A percentile compares a stretch with the other conserved stretches of the same genome.
These are phyloP conservation scores for Psilocybe azurescens DNA, from an alignment of 768 basidiomycete species.

Conservation along the genomic window DNA sequence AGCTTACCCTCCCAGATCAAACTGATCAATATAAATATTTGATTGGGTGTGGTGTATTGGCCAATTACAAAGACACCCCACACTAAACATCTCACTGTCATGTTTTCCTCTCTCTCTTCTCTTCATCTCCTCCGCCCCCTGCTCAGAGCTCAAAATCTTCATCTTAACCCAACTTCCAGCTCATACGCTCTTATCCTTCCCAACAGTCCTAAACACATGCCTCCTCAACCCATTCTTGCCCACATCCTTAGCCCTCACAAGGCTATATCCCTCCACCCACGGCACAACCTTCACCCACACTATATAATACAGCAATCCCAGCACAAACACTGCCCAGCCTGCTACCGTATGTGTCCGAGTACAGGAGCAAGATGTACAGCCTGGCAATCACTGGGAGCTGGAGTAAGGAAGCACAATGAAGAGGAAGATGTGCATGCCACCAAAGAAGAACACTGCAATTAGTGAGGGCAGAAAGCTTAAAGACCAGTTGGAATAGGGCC, in stretches of 20 bases:
- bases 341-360: constrained; percentile 54
- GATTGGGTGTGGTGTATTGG: too few species aligned
- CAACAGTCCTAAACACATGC: constrained; percentile 24
- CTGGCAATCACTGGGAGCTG: constrained; percentile 52
- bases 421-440: constrained; percentile 64
- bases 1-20: too few species aligned
- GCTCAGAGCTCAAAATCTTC: too few species aligned
- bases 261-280: constrained; percentile 33
- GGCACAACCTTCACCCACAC: constrained; percentile 21
- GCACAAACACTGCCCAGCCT: constrained; percentile 44
- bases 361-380: constrained; percentile 58
- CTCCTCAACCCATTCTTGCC: constrained; percentile 38
- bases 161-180: too few species aligned
- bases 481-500: constrained; percentile 20
- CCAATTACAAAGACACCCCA: too few species aligned
- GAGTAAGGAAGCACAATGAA: constrained; percentile 56
- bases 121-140: too few species aligned
- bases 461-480: constrained; percentile 15
- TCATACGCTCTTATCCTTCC: not conserved
- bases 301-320: constrained; percentile 31
- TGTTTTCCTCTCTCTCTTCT: too few species aligned
- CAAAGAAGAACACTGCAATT: constrained; percentile 49
- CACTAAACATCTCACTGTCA: too few species aligned
- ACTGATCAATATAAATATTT: too few species aligned
- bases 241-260: constrained; percentile 33